Base-by-base conservation (phyloP, 306 rosid species). In the Acmispon strigosus region DNA sequence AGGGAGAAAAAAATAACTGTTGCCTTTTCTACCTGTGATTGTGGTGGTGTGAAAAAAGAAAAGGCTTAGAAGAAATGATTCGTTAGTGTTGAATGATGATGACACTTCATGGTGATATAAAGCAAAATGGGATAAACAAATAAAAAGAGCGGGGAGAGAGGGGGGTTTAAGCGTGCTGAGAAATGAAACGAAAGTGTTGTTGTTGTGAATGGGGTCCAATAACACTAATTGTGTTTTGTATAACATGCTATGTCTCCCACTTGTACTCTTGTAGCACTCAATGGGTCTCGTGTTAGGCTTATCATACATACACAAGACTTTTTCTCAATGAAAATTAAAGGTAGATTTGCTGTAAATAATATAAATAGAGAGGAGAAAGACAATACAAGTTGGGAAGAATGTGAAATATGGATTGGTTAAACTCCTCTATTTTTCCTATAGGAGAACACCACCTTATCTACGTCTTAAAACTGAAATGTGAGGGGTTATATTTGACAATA, bases 11-110 rank as follows among this genome's bases (percentile, higher is more conserved):
- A 2, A 32, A 1, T 32, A 5, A 52, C 24, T 24, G 54, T 49
- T 57, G 42, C 27, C 20, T 22, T 4, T 37, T 51, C 58, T 58
- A 62, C 61, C 61, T 36, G 61, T 14, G 76, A 79, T 68, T 59
- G 70, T 34, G 60, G 4, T 17, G 36, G 65, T 70, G 51, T 29
- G 58, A 58, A 79, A 39, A 82, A 60, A 49, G 54, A 55, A 73
- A 77, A 58, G 62, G 76, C 74, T 29, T 69, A 72, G 84, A 72
- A 72, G 91, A 75, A 86, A 94, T 91, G 96, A 94, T 94, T 85
- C 77, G 49, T 78, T 73, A 74, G 86, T 83, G 89, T 83, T 92
- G 87, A 87, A 62, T 78, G 87, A 82, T 86, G 84, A 82, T 86
- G 87, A 70, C 81, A 75, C 60, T 77, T 61, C 74, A 79, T 78